These are phyloP conservation scores for Myochromella boudieri DNA, from an alignment of 768 basidiomycete species.

Conservation along the genomic window DNA sequence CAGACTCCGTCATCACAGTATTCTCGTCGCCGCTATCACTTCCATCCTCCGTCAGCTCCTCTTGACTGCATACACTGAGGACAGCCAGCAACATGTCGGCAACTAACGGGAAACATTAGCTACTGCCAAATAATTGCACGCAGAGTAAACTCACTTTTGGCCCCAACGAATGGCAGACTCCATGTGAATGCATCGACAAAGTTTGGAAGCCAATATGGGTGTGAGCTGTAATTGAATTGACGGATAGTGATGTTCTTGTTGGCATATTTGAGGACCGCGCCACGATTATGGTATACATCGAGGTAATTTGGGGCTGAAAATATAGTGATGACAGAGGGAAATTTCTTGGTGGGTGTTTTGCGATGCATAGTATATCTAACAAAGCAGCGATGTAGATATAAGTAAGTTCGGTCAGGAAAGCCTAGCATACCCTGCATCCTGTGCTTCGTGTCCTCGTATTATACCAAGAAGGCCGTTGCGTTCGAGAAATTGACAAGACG, in stretches of 20 bases:
- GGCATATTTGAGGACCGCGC: constrained; percentile 94
- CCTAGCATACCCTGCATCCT: constrained; percentile 81
- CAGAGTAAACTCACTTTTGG: constrained; percentile 70
- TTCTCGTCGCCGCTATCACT: constrained; percentile 37
- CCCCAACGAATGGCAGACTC: constrained; percentile 95
- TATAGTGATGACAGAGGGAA: constrained; percentile 96
- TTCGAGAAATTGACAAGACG: constrained; percentile 92
- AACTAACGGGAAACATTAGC: constrained; percentile 50
- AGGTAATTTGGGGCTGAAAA: constrained; percentile 98
- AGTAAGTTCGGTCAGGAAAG: constrained; percentile 1
- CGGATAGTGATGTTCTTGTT: constrained; percentile 96
- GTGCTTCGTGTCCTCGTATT: constrained; percentile 95
- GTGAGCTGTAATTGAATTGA: constrained; percentile 78
- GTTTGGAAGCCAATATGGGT: constrained; percentile 95
- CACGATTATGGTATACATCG: constrained; percentile 95
- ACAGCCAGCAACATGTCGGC: constrained; percentile 98
- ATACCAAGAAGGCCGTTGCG: constrained; percentile 89
- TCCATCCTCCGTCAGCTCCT: constrained; percentile 75
- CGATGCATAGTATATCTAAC: constrained; percentile 89
- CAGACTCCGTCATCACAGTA: constrained; percentile 25
- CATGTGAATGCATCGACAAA: constrained; percentile 99
- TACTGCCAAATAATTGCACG: too few relatives aligned
- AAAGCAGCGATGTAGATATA: neutral
- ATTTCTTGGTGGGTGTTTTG: constrained; percentile 92
- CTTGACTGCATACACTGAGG: constrained; percentile 88